Evolutionary conservation across 768 basidiomycete species (phyloP), one percentile per base, ranked within the genome.

Genomic region (Gloeophyllum trabeum): DNA sequence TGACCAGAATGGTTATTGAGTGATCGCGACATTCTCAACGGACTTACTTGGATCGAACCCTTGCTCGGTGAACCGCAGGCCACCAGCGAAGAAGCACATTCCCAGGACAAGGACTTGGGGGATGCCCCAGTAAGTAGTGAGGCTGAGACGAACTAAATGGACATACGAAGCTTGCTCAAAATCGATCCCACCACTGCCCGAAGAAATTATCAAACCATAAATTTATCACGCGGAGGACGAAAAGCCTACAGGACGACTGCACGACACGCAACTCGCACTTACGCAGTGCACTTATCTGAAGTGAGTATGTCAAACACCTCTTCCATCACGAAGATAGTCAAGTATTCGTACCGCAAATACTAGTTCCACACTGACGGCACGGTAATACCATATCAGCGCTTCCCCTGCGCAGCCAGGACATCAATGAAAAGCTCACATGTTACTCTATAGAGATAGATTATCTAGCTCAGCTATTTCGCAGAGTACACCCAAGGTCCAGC

Each of bases 11-110:
- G 5, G 25, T 13, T 22, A 3, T 42, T 2, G 32, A 28, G 5
- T 18, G 6, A 13, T 26, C 38, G 23, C 18, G 21, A 26, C 39
- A 22, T 26, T 30, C 10, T 21, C 4, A 18, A 25, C 0, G 46
- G n/a, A 58, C 77, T 42, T 51, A 87, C 85, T 78, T 3, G 68
- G 56, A 46, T 84, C 78, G 46, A 87, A 87, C 1, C 74, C 81
- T 57, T 89, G 87, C 53, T 89, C 83, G 2, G 81, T 76, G 49
- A 80, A 89, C 12, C 73, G 70, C 47, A 79, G 52, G 0, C 86
- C 86, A 12, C 87, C 86, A 1, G 85, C 87, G 47, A 90, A 82
- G 61, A 89, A 86, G 50, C 84, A 86, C 59, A 90, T 75, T 14
- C 88, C 88, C 7, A 90, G 71, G 14, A 91, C 86, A 30, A 92